These are phyloP conservation scores for Blastocystis sp. DNA, from an alignment of 352 stramenopile genomes.

Conservation along the genomic window DNA sequence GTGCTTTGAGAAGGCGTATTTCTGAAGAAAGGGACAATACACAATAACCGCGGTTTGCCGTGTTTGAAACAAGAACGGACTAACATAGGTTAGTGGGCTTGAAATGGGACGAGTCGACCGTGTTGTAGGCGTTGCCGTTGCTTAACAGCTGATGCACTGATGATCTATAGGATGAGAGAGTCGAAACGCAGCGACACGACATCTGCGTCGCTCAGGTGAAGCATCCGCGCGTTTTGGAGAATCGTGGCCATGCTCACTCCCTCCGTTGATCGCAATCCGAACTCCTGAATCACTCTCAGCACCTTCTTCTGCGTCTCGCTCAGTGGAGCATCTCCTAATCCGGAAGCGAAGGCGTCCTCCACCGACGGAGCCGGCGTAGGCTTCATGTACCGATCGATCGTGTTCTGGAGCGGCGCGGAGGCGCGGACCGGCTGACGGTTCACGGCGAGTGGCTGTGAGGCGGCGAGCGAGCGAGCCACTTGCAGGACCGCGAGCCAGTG, in stretches of 20 bases:
- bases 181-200: background rate
- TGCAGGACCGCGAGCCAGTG: conserved; percentile 36
- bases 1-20: background rate
- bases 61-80: background rate
- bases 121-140: conserved; percentile 56
- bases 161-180: background rate
- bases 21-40: background rate
- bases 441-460: background rate
- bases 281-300: conserved; percentile 38
- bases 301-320: conserved; percentile 44
- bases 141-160: conserved; percentile 50
- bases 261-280: conserved; percentile 1
- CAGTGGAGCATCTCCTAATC: background rate
- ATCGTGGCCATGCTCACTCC: conserved; percentile 56
- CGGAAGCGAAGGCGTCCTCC: background rate
- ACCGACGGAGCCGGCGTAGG: background rate
- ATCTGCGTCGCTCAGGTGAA: conserved; percentile 29
- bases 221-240: conserved; percentile 29
- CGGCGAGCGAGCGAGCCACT: background rate
- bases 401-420: background rate
- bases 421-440: background rate
- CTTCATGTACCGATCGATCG: background rate
- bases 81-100: conserved; percentile 59
- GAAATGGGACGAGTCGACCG: conserved; percentile 54
- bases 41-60: background rate